Evolutionary conservation across 768 basidiomycete species (phyloP), one percentile per base, ranked within the genome.

Genomic region (Cyclocybe aegerita): DNA sequence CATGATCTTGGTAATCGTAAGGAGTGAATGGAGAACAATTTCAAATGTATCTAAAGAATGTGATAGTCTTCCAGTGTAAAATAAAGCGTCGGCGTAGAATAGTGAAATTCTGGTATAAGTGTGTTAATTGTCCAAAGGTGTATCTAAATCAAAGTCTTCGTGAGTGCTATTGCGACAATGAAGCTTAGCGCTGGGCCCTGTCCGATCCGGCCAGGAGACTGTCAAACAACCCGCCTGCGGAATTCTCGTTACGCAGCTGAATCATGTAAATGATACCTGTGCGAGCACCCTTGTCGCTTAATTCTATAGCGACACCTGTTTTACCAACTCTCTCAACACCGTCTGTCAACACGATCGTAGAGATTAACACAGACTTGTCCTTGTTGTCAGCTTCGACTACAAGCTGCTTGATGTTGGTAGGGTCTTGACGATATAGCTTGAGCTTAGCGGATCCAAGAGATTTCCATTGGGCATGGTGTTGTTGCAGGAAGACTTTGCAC

Each of bases 241-340:
- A 83, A 42, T 78, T 80, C 71, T 98, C 96, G 66, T 90, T 95
- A 57, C 92, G 85, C 40, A 95, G 70, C 70, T 98, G 95, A 48
- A 98, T 86, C 97, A 99, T 97, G 69, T 99, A 97, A 49, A 98
- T 75, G 63, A 98, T 84, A 17, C 96, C 97, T 10, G 95, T 95
- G 52, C 96, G 81, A 43, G 81, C 68, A n/a, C 97, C 97, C 49
- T 85, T 78, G 72, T 95, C 91, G 67, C 91, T 94, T 45, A 99
- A 71, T 69, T 98, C 96, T 55, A 99, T 87, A 39, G 97, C 97
- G 36, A 99, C 88, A 10, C 97, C 97, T 2, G 96, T 98, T 73
- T 96, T 98, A 15, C 92, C 97, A n/a, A 99, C 96, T 40, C 96
- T 79, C 70, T 99, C 97, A 23, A 98, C 96, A 7, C 95, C 97